Percentiles rank a stretch among this genome's conserved stretches.
Evolutionary conservation across 176 grass and related monocot genomes (phyloP).

Genomic region (Musa schizocarpa): DNA sequence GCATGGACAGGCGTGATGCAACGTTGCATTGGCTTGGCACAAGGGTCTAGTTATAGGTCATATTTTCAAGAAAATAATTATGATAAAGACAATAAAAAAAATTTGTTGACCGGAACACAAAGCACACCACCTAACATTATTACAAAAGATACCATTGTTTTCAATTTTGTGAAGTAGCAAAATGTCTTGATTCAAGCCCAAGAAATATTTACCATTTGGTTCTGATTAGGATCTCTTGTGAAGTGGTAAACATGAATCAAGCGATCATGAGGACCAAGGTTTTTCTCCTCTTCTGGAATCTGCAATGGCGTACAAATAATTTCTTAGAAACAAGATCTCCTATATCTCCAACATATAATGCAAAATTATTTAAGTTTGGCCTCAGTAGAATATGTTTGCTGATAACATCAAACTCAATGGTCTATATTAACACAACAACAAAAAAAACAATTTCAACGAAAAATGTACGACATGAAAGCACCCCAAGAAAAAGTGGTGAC

Average conservation of each 20-base stretch:
- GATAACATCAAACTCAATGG: neutral
- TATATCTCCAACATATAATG: too few species aligned
- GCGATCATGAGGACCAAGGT: slow-evolving; percentile 33
- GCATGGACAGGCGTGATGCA: neutral
- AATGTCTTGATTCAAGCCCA: neutral
- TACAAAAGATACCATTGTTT: neutral
- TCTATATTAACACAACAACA: neutral
- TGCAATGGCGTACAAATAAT: neutral
- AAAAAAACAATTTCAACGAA: neutral
- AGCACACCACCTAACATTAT: neutral
- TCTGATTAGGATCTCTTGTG: slow-evolving; percentile 37
- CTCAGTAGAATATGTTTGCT: neutral
- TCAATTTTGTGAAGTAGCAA: neutral
- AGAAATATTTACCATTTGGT: slow-evolving; percentile 10
- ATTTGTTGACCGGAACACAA: neutral
- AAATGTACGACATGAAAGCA: slow-evolving; percentile 3
- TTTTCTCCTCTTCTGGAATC: slow-evolving; percentile 56
- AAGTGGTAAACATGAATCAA: slow-evolving; percentile 68
- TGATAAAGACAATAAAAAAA: neutral
- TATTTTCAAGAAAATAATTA: neutral
- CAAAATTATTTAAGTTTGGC: too few species aligned
- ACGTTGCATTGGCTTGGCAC: neutral
- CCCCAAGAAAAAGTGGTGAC: neutral
- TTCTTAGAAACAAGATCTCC: too few species aligned
- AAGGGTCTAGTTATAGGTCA: too few species aligned